These are phyloP conservation scores for Aspergillus fumigatiaffinis DNA, from an alignment of 2,329 filamentous ascomycete genomes.

Conservation along the genomic window DNA sequence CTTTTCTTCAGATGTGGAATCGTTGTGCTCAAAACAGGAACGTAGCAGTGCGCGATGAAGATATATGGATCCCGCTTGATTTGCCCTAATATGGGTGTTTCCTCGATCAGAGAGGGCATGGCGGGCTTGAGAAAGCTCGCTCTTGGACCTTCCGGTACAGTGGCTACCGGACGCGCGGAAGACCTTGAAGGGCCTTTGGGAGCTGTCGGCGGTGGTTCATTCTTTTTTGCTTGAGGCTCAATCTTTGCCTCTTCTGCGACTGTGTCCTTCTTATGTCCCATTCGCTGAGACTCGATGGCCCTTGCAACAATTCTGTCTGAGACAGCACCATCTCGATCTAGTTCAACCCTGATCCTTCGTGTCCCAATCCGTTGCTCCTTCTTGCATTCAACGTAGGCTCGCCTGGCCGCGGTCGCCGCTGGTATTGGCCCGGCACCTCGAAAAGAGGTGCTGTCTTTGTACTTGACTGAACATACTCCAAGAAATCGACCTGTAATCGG, in stretches of 20 bases:
- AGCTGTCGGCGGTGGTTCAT: constrained; percentile 73
- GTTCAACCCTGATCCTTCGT: constrained; percentile 73
- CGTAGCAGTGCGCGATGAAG: constrained; percentile 80
- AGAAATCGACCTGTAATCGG: constrained; percentile 91
- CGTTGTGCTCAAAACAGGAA: constrained; percentile 81
- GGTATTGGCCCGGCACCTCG: constrained; percentile 54
- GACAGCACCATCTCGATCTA: constrained; percentile 82
- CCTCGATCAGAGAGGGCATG: constrained; percentile 56
- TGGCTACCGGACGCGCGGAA: constrained; percentile 30
- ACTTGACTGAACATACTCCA: constrained; percentile 87
- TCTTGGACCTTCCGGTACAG: constrained; percentile 39
- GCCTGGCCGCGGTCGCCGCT: constrained; percentile 75
- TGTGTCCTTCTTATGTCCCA: constrained; percentile 40
- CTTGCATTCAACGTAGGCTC: constrained; percentile 68
- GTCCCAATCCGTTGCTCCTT: constrained; percentile 77
- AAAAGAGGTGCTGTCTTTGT: constrained; percentile 64
- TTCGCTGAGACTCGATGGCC: constrained; percentile 64
- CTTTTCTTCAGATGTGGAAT: constrained; percentile 87
- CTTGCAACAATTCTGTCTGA: constrained; percentile 75
- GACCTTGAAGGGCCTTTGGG: constrained; percentile 74
- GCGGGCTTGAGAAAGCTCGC: constrained; percentile 29
- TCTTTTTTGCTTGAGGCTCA: constrained; percentile 43
- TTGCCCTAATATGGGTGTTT: constrained; percentile 61
- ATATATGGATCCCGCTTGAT: constrained; percentile 82
- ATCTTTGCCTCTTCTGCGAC: constrained; percentile 26